Conservation (phyloP, 495 filamentous ascomycete genomes). For the Hypoxylon intermedium region DNA sequence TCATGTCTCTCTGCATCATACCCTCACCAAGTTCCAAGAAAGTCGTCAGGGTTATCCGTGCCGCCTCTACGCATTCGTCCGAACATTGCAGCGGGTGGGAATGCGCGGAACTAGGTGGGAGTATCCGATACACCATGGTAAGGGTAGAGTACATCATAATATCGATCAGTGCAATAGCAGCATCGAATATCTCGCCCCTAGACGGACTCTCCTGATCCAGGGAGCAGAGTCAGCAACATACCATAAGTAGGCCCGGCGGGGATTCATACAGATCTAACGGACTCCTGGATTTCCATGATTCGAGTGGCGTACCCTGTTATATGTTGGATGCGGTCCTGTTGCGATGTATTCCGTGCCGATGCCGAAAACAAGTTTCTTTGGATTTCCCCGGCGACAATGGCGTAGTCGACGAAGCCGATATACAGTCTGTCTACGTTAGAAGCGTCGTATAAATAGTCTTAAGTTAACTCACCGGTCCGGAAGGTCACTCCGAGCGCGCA, state of each 20-base stretch:
- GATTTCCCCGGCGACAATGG: slow-evolving; percentile 32
- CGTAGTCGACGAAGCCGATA: slow-evolving; percentile 18
- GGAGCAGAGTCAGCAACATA: slow-evolving; percentile 13
- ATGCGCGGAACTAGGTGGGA: slow-evolving; percentile 47
- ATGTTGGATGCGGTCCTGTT: slow-evolving; percentile 23
- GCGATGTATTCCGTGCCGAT: slow-evolving; percentile 20
- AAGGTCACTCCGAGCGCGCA: background rate
- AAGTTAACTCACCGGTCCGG: slow-evolving; percentile 13
- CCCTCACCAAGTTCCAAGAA: slow-evolving; percentile 34
- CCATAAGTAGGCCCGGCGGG: background rate
- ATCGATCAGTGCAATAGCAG: slow-evolving; percentile 59
- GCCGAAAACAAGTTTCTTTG: slow-evolving; percentile 33
- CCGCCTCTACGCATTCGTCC: slow-evolving; percentile 64
- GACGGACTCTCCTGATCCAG: slow-evolving; percentile 17
- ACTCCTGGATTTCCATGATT: slow-evolving; percentile 15
- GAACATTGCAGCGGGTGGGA: slow-evolving; percentile 44
- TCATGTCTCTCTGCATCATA: background rate
- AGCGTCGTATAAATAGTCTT: background rate
- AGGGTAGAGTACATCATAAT: slow-evolving; percentile 59
- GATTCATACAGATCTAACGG: slow-evolving; percentile 14
- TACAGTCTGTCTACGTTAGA: slow-evolving; percentile 31
- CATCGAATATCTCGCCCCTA: slow-evolving; percentile 43
- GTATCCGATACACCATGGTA: slow-evolving; percentile 68
- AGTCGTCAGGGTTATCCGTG: slow-evolving; percentile 58
- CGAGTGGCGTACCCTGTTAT: slow-evolving; percentile 19